Conservation (phyloP, 306 rosid species). For the barrel medic (Medicago truncatula) region MtrunA17r5.0-ANR NC_053042.1:51657501-51658000, state of each 20-base stretch:
- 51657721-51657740: background rate
- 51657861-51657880: background rate
- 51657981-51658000: too few species aligned
- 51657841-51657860: background rate
- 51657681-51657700: background rate
- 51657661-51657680: background rate
- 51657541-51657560: background rate
- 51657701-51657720: background rate
- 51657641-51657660: background rate
- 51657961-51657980: background rate
- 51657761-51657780: slow-evolving; percentile 8
- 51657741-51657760: slow-evolving; percentile 20
- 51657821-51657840: background rate
- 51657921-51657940: background rate
- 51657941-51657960: background rate
- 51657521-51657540: background rate
- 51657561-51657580: background rate
- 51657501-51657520: background rate
- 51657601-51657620: background rate
- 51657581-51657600: background rate
- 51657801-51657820: slow-evolving; percentile 2
- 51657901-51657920: background rate
- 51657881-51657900: background rate
- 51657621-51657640: background rate
- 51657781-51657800: slow-evolving; percentile 3